A percentile compares a stretch with the other conserved stretches of the same genome.
phyloP scores from a whole-genome alignment of 2,329 filamentous ascomycete species.

The Stagonosporopsis rhizophila region DNA sequence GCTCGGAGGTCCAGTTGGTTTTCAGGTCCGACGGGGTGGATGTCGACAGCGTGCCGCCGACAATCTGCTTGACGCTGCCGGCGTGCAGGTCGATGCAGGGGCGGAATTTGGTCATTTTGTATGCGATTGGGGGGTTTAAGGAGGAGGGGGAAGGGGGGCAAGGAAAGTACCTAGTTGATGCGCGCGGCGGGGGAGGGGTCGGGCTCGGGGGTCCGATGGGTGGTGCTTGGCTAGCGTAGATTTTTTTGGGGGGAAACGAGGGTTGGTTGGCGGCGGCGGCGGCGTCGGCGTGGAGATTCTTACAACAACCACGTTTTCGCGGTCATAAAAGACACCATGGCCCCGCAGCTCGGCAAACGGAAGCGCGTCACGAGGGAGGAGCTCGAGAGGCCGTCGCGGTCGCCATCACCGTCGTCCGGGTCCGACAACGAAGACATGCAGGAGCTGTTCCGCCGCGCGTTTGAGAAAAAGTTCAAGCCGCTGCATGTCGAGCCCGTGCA shows the following conservation, averaged over 20 bases:
- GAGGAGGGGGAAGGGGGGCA: background rate
- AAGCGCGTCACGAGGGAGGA: conserved; percentile 51
- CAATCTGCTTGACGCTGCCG: conserved; percentile 98
- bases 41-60: conserved; percentile 80
- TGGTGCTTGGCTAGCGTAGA: conserved; percentile 17
- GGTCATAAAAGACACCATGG: conserved; percentile 50
- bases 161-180: background rate
- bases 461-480: conserved; percentile 87
- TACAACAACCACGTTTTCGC: background rate
- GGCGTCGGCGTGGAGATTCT: background rate
- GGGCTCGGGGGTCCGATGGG: conserved; percentile 30
- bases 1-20: conserved; percentile 90
- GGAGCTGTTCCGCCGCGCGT: conserved; percentile 81
- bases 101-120: conserved; percentile 84
- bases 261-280: no score
- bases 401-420: conserved; percentile 37
- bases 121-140: background rate
- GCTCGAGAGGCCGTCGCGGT: conserved; percentile 35
- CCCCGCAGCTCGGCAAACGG: conserved; percentile 54
- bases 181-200: conserved; percentile 28
- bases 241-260: conserved; percentile 10
- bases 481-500: conserved; percentile 56
- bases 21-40: conserved; percentile 61
- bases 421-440: conserved; percentile 63
- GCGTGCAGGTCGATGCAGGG: conserved; percentile 97